These are phyloP conservation scores for Pichia membranifaciens DNA, from an alignment of 805 yeast genomes.

Conservation along the genomic window DNA sequence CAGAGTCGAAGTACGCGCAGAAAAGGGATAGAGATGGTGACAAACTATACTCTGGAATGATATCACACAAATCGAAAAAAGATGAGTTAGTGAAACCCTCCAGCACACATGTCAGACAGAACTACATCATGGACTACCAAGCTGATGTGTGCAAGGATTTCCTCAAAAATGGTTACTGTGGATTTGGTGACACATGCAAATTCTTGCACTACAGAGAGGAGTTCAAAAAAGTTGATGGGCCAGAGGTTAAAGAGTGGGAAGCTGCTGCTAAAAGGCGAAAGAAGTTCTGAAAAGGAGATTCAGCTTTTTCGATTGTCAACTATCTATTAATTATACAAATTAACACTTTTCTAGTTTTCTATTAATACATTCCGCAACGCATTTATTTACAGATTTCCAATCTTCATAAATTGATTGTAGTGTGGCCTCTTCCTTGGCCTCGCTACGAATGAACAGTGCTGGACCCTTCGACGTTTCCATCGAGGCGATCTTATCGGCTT, in stretches of 20 bases:
- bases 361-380: constrained; percentile 8
- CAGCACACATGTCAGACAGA: constrained; percentile 49
- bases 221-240: constrained; percentile 40
- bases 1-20: constrained; percentile 9
- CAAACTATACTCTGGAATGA: constrained; percentile 28
- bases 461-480: neutral
- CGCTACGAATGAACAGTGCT: no score
- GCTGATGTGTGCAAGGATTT: constrained; percentile 94
- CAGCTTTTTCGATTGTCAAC: neutral
- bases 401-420: neutral
- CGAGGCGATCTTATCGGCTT: neutral
- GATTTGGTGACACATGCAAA: constrained; percentile 95
- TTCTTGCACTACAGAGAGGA: constrained; percentile 89
- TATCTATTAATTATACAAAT: neutral
- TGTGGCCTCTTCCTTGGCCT: neutral
- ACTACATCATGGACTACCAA: constrained; percentile 76
- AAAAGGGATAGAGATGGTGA: constrained; percentile 19
- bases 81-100: constrained; percentile 23
- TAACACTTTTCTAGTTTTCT: constrained; percentile 6
- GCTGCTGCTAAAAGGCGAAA: constrained; percentile 19
- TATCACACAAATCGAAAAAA: constrained; percentile 11
- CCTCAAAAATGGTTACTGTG: constrained; percentile 88
- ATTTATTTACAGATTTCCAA: constrained; percentile 5
- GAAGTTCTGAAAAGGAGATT: constrained; percentile 15
- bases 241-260: constrained; percentile 11